Evolutionary conservation across 176 grass and related monocot species (phyloP).

Genomic region (Hordeum marinum): DNA sequence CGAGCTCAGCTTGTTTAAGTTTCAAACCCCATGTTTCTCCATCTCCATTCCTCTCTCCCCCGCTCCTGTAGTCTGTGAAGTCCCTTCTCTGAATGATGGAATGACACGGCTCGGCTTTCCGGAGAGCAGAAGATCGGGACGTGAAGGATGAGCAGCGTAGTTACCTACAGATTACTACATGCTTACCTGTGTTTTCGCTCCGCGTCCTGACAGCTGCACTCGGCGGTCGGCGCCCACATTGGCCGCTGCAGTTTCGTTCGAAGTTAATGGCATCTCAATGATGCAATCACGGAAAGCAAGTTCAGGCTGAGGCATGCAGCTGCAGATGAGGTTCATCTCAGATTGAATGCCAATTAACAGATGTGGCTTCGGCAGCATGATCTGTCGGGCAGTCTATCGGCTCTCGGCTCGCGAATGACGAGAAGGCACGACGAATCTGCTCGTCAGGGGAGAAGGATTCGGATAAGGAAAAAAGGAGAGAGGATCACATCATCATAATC

Average conservation of each 20-base stretch:
- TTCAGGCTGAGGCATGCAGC: not conserved
- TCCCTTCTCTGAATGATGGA: not conserved
- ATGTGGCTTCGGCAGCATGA: not conserved
- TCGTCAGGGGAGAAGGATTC: not conserved
- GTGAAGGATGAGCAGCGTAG: not conserved
- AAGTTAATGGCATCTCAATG: not conserved
- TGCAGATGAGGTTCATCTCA: not conserved
- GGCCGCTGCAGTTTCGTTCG: slow-evolving; percentile 1
- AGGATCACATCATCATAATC: not conserved
- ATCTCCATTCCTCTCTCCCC: too few species aligned
- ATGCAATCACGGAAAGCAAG: not conserved
- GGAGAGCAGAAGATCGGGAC: not conserved
- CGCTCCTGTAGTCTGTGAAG: too few species aligned
- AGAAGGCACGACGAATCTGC: not conserved
- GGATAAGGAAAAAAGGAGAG: not conserved
- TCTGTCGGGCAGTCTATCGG: not conserved
- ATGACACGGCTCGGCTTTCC: not conserved
- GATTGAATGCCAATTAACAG: not conserved
- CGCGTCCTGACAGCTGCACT: not conserved
- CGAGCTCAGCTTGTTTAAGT: too few species aligned
- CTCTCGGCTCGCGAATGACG: not conserved
- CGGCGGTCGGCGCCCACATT: not conserved
- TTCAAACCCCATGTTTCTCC: too few species aligned
- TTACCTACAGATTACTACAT: not conserved
- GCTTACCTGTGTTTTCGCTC: not conserved